A percentile compares a stretch with the other conserved stretches of the same genome.
Conservation (phyloP, 2,329 filamentous ascomycete genomes). For the Colletotrichum magnum region DNA sequence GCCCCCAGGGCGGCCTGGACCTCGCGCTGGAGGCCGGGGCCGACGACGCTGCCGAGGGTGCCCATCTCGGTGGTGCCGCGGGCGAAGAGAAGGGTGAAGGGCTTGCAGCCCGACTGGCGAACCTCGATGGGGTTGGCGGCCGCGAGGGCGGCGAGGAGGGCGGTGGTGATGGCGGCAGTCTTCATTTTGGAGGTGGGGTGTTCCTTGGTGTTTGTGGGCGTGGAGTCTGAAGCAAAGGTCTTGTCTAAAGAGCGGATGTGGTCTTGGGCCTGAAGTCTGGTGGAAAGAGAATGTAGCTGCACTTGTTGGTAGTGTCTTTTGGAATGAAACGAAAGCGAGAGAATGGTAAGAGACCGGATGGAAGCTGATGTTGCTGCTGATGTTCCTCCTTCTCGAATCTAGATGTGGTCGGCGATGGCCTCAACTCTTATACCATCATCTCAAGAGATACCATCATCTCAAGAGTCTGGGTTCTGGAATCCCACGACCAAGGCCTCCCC, state of each 20-base stretch:
- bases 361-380: slow-evolving; percentile 9
- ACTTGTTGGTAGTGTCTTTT: slow-evolving; percentile 4
- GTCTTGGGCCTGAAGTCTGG: neutral
- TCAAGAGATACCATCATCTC: slow-evolving; percentile 16
- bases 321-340: neutral
- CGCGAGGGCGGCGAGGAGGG: slow-evolving; percentile 46
- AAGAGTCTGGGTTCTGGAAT: neutral
- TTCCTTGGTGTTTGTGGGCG: neutral
- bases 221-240: neutral
- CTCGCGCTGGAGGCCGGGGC: slow-evolving; percentile 64
- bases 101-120: slow-evolving; percentile 51
- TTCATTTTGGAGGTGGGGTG: slow-evolving; percentile 45
- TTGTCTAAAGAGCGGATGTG: slow-evolving; percentile 7
- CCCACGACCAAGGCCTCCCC: neutral
- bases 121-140: slow-evolving; percentile 40
- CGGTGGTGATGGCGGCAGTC: slow-evolving; percentile 49
- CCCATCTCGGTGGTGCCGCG: slow-evolving; percentile 67
- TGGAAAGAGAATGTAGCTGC: slow-evolving; percentile 9
- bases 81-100: slow-evolving; percentile 68
- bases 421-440: slow-evolving; percentile 25
- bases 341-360: slow-evolving; percentile 7
- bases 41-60: slow-evolving; percentile 64
- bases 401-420: neutral
- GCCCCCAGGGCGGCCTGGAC: slow-evolving; percentile 58
- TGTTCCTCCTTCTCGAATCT: neutral